Evolutionary conservation across 2,329 filamentous ascomycete genomes (phyloP).

Genomic region (Coniella lustricola): DNA sequence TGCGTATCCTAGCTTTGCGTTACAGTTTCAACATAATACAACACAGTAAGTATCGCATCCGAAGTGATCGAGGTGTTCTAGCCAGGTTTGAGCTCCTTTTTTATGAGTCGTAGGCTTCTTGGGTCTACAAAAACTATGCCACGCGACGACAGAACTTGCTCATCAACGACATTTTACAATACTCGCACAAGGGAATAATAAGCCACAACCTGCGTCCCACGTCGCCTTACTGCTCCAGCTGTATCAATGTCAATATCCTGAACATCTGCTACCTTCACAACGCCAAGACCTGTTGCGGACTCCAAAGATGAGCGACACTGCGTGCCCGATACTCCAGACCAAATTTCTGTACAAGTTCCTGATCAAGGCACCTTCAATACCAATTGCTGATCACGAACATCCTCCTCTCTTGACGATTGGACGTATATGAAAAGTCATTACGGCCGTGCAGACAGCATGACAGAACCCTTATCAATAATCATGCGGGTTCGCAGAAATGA

Average conservation of each 20-base stretch:
- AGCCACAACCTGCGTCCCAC: neutral
- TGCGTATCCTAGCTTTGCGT: no score
- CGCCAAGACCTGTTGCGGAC: conserved; percentile 8
- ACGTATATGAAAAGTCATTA: no score
- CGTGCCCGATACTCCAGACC: neutral
- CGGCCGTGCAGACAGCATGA: no score
- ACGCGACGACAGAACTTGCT: conserved; percentile 15
- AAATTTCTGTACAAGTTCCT: no score
- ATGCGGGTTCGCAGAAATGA: neutral
- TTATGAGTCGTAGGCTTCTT: conserved; percentile 2
- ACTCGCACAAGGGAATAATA: neutral
- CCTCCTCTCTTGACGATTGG: no score
- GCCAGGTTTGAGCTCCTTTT: no score
- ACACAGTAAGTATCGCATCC: neutral
- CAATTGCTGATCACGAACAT: no score
- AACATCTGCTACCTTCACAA: conserved; percentile 6
- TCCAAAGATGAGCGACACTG: conserved; percentile 5
- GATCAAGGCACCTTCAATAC: no score
- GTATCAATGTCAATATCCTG: conserved; percentile 6
- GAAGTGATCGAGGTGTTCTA: neutral
- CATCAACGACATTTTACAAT: conserved; percentile 2
- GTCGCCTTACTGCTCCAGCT: neutral
- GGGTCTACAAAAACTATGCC: conserved; percentile 15
- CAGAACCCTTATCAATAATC: no score
- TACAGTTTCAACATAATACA: no score